A percentile compares a stretch with the other conserved stretches of the same genome.
phyloP scores from a whole-genome alignment of 1,284 basidiomycete species.

The Crepidotus sp. region DNA sequence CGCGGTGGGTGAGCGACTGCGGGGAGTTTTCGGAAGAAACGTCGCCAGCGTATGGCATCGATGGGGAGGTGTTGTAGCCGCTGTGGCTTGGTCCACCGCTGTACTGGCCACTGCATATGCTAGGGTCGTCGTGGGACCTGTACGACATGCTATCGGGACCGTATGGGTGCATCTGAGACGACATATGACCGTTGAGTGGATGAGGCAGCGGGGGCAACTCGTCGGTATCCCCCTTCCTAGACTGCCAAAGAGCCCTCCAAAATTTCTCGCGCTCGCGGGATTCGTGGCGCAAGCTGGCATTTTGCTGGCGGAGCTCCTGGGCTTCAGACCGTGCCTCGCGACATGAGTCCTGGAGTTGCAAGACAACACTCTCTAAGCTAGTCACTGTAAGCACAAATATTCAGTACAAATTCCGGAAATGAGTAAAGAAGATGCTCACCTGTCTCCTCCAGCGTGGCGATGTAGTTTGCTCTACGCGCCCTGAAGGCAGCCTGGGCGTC shows the following conservation, averaged over 20 bases:
- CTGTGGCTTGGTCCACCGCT: conserved; percentile 30
- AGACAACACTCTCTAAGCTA: conserved; percentile 69
- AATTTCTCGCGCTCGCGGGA: conserved; percentile 62
- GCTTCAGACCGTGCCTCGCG: conserved; percentile 54
- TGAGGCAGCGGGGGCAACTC: conserved; percentile 42
- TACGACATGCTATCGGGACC: conserved; percentile 33
- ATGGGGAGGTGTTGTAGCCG: conserved; percentile 39
- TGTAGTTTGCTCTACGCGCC: conserved; percentile 71
- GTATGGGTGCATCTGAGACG: conserved; percentile 32
- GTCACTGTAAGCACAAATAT: conserved; percentile 41
- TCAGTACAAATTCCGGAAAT: conserved; percentile 13
- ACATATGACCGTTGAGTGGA: conserved; percentile 24
- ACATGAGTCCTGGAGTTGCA: conserved; percentile 73
- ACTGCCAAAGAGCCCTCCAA: conserved; percentile 55
- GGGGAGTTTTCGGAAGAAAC: conserved; percentile 30
- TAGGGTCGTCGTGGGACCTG: conserved; percentile 36
- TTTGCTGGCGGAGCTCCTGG: conserved; percentile 52
- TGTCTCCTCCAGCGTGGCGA: conserved; percentile 80
- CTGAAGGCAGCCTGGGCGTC: conserved; percentile 69
- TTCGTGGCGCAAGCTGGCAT: conserved; percentile 52
- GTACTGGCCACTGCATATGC: conserved; percentile 37
- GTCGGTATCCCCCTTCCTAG: conserved; percentile 51
- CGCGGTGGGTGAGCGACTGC: conserved; percentile 32
- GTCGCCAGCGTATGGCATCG: conserved; percentile 38
- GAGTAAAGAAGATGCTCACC: conserved; percentile 32